phyloP scores from a whole-genome alignment of 177 flowering plant species.

The Vitis hybrid region DNA sequence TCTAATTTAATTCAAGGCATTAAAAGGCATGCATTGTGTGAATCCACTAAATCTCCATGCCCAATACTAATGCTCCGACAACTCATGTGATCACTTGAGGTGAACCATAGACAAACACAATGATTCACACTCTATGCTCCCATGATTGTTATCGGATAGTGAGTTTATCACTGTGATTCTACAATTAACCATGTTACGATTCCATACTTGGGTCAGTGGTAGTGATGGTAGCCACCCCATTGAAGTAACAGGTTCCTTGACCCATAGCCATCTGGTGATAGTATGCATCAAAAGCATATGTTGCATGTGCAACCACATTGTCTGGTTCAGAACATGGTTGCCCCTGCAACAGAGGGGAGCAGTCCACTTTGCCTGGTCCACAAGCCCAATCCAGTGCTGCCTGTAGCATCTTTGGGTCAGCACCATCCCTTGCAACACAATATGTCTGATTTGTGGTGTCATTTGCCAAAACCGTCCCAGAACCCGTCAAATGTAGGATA shows the following conservation, averaged over 20 bases:
- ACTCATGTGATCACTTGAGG: too few relatives aligned
- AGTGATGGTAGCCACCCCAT: conserved; percentile 78
- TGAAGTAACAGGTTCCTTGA: conserved; percentile 74
- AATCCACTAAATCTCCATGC: too few relatives aligned
- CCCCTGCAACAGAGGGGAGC: conserved; percentile 63
- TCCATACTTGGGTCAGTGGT: conserved; percentile 88
- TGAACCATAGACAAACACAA: too few relatives aligned
- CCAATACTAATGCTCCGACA: too few relatives aligned
- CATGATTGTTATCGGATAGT: neutral
- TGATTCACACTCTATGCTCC: too few relatives aligned
- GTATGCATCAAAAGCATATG: conserved; percentile 83
- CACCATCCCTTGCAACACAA: conserved; percentile 63
- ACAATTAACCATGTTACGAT: neutral
- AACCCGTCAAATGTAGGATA: conserved; percentile 61
- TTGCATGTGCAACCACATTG: conserved; percentile 69
- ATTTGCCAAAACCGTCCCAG: conserved; percentile 76
- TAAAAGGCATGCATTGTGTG: too few relatives aligned
- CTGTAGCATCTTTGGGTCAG: conserved; percentile 75
- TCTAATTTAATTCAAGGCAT: too few relatives aligned
- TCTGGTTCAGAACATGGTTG: conserved; percentile 81
- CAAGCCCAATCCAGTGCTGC: conserved; percentile 96
- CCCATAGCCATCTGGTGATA: conserved; percentile 60
- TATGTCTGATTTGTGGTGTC: conserved; percentile 84
- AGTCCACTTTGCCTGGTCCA: conserved; percentile 87
- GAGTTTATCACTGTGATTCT: neutral